phyloP scores from a whole-genome alignment of 768 basidiomycete genomes.

The Suillus luteus region DNA sequence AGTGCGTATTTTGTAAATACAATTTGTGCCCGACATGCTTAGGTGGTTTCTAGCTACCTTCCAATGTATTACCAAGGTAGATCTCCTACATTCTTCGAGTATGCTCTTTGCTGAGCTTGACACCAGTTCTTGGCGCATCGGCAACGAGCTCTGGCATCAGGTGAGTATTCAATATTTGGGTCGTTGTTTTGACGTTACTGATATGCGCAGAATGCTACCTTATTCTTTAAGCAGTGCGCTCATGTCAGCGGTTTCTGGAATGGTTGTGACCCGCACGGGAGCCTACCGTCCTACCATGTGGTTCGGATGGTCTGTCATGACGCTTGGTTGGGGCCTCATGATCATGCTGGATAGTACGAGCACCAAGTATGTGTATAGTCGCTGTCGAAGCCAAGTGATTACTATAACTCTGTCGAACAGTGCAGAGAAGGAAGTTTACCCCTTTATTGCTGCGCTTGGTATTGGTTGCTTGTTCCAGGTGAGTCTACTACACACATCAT shows the following conservation, averaged over 20 bases:
- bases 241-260: constrained; percentile 27
- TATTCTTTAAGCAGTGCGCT: constrained; percentile 32
- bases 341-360: constrained; percentile 37
- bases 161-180: constrained; percentile 15
- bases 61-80: constrained; percentile 43
- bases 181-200: not conserved
- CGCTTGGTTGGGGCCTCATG: constrained; percentile 40
- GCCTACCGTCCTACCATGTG: constrained; percentile 37
- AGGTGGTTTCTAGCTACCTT: constrained; percentile 31
- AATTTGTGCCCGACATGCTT: not conserved
- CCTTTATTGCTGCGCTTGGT: constrained; percentile 35
- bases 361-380: constrained; percentile 24
- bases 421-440: constrained; percentile 33
- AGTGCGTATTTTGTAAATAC: constrained; percentile 20
- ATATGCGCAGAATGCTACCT: constrained; percentile 35
- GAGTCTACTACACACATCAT: not conserved
- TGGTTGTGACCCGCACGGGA: constrained; percentile 28
- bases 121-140: constrained; percentile 38
- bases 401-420: constrained; percentile 20
- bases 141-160: constrained; percentile 36
- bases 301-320: constrained; percentile 32
- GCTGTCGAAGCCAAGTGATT: not conserved
- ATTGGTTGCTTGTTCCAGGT: constrained; percentile 39
- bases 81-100: not conserved
- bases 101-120: not conserved